Evolutionary conservation across 192 early-diverging fungal genomes (phyloP), one percentile per base, ranked within the genome.

Genomic region (Umbelopsis sp.): DNA sequence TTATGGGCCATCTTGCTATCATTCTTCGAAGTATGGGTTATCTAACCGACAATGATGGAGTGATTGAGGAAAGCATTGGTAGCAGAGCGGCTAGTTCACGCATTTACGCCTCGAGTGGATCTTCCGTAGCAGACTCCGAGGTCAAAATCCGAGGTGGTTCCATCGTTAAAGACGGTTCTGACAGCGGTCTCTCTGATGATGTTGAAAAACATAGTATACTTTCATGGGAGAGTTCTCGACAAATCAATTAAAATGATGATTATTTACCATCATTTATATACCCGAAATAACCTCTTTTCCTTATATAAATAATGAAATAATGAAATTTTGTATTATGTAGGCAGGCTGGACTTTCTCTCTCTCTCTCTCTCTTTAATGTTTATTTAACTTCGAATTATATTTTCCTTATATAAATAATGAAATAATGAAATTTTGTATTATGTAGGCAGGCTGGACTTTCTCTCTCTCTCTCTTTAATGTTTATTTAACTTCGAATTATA

Each of bases 21-120:
- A 82, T 86, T n/a, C 71, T 86, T 8, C 78, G 81, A 22, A 71
- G 79, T 10, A 74, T 86, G 41, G 85, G 79, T 4, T 84, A 78
- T 67, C 52, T 68, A 1, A 76, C 75, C 2, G 52, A 72, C 53
- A 70, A 71, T 12, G 75, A 59, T 41, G 74, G 36, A 32, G 41
- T 43, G 21, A 70, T 70, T 56, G 52, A 53, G 51, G 52, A 70
- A 6, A 70, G 69, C 14, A 54, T 70, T 54, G 50, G 52, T 11
- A 62, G 56, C 31, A 29, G 31, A 62, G 29, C 56, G 0, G 56
- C 29, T 16, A 62, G 56, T 62, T 62, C 31, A 34, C 56, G 56
- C 17, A 34, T 62, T 34, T 62, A 62, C 34, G 56, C 56, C 17
- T 62, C 56, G 3, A 62, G 56, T 26, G 31, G 31, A 20, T 62